Percentiles rank a stretch among this genome's conserved stretches.
Evolutionary conservation across 2,329 filamentous ascomycete species (phyloP).

Genomic region (Exophiala phaeomuriformis): DNA sequence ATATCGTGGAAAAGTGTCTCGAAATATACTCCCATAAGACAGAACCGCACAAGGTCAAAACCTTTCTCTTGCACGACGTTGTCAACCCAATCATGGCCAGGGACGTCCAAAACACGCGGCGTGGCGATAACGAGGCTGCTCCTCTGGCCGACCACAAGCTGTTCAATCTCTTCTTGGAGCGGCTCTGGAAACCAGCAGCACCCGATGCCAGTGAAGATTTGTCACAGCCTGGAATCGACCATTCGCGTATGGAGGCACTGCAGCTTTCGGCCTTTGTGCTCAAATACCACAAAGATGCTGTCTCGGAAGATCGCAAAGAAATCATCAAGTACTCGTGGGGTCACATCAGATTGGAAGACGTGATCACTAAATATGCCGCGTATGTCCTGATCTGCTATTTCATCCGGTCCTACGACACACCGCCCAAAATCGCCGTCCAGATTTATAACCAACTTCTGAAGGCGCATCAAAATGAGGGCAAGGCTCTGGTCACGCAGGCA

Average conservation of each 20-base stretch:
- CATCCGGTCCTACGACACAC: slow-evolving; percentile 93
- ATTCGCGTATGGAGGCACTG: slow-evolving; percentile 89
- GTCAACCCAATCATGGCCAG: slow-evolving; percentile 95
- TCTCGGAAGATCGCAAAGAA: slow-evolving; percentile 90
- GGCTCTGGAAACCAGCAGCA: slow-evolving; percentile 86
- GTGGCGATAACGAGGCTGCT: slow-evolving; percentile 51
- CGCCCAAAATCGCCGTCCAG: slow-evolving; percentile 88
- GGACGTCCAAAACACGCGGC: slow-evolving; percentile 83
- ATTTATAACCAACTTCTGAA: slow-evolving; percentile 87
- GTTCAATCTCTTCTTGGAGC: slow-evolving; percentile 82
- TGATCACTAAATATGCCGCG: slow-evolving; percentile 97
- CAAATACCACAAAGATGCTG: slow-evolving; percentile 82
- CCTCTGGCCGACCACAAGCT: slow-evolving; percentile 78
- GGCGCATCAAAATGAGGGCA: slow-evolving; percentile 91
- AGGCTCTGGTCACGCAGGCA: slow-evolving; percentile 85
- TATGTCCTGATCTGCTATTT: slow-evolving; percentile 98
- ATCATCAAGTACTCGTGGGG: slow-evolving; percentile 99
- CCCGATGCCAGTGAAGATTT: slow-evolving; percentile 77
- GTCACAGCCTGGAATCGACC: slow-evolving; percentile 79
- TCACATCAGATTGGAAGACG: slow-evolving; percentile 94
- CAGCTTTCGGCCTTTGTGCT: slow-evolving; percentile 91
- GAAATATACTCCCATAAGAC: slow-evolving; percentile 75
- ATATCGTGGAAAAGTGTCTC: slow-evolving; percentile 73
- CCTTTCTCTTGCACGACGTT: slow-evolving; percentile 82
- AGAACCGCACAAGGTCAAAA: slow-evolving; percentile 81